Conservation (phyloP, 192 early-diverging fungal species). For the Cetraspora pellucida region DNA sequence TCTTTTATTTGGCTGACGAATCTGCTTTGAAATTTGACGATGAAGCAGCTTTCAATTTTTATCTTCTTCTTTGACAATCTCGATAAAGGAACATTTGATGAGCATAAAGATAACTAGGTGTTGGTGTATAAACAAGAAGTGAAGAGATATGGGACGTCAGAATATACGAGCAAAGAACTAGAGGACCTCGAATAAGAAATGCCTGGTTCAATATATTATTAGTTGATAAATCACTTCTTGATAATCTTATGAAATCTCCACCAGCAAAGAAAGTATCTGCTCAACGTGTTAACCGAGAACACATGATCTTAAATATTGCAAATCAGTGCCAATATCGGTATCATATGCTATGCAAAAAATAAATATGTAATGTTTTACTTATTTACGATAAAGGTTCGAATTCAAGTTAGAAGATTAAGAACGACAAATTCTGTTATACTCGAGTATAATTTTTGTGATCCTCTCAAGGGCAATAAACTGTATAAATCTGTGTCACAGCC, state of each 20-base stretch:
- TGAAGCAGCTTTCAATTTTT: neutral
- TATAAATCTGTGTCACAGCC: conserved; percentile 31
- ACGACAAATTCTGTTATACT: neutral
- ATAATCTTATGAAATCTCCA: neutral
- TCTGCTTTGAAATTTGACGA: conserved; percentile 21
- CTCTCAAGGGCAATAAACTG: neutral
- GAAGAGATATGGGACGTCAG: conserved; percentile 3
- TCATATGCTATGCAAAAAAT: neutral
- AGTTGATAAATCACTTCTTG: conserved; percentile 15
- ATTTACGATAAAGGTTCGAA: conserved; percentile 19
- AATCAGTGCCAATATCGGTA: neutral
- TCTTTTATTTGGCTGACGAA: conserved; percentile 15
- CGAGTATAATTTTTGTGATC: conserved; percentile 18
- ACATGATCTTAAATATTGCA: conserved; percentile 24
- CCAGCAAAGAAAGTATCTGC: conserved; percentile 2
- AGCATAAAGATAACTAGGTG: neutral
- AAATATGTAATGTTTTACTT: neutral
- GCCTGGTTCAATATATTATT: neutral
- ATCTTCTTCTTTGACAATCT: conserved; percentile 12
- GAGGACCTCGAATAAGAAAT: conserved; percentile 14
- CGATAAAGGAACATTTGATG: conserved; percentile 27
- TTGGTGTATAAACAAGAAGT: conserved; percentile 22
- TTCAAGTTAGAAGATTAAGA: conserved; percentile 22
- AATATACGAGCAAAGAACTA: conserved; percentile 24
- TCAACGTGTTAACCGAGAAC: neutral